Evolutionary conservation across 768 basidiomycete species (phyloP), one percentile per base, ranked within the genome.

Genomic region (Termitomyces sp.): DNA sequence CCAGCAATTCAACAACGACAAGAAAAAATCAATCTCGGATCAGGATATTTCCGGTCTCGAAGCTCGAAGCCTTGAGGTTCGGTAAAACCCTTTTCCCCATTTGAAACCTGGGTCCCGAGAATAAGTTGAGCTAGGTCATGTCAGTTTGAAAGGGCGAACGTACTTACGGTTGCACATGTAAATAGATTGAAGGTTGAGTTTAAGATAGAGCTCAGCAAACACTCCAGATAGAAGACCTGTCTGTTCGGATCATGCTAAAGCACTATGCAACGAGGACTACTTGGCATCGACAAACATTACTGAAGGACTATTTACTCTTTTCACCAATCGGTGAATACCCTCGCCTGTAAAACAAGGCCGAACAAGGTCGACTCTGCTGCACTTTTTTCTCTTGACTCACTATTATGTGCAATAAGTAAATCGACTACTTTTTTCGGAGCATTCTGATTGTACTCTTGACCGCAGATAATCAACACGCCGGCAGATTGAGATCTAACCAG

Each of bases 181-280:
- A 48, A 41, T 47, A 56, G 36, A 49, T 61, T 56, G 55, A 55
- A 63, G 60, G 44, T 59, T 63, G 57, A 61, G 44, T 57, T 55
- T 30, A 7, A 30, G 59, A 56, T 24, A 33, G 14, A 32, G 44
- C 55, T 60, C 35, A 51, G 33, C 24, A 22, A 43, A 36, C 35
- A 51, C 44, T 43, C 44, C 44, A 26, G 30, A 32, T 13, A 55
- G 38, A 46, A 48, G 55, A 52, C 16, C 55, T 61, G 38, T 43
- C 32, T 55, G n/a, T 48, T 51, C 58, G 62, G 58, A 61, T 49
- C 52, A 58, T 62, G 14, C 22, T 45, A 16, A 49, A 53, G 32
- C 3, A 24, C 2, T 11, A 33, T 20, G 28, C n/a, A n/a, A 22
- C 18, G 26, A 33, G 45, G 32, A 4, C 6, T 38, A 7, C 5